phyloP scores from a whole-genome alignment of 306 rosid species.

The Ziziphus jujuba region DNA sequence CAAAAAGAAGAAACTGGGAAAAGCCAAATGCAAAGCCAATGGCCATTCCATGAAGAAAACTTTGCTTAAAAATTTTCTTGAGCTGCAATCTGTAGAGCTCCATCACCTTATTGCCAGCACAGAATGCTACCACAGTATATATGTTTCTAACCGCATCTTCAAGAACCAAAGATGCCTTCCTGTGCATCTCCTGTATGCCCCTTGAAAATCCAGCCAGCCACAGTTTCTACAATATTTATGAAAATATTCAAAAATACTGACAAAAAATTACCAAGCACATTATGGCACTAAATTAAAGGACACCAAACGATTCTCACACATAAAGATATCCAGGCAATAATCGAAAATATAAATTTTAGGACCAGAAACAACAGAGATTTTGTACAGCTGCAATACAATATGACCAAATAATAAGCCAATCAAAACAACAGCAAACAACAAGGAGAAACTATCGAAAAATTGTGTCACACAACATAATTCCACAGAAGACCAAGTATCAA shows the following conservation, averaged over 20 bases:
- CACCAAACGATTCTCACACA: background rate
- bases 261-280: background rate
- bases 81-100: conserved; percentile 95
- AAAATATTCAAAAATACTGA: conserved; percentile 8
- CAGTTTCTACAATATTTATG: conserved; percentile 69
- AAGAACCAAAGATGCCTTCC: conserved; percentile 98
- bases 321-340: background rate
- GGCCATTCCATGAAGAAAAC: conserved; percentile 95
- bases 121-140: conserved; percentile 97
- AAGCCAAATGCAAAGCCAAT: conserved; percentile 96
- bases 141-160: conserved; percentile 99
- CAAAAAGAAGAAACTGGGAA: conserved; percentile 96
- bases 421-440: background rate
- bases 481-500: background rate
- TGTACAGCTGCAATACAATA: background rate
- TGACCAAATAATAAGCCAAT: background rate
- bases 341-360: background rate
- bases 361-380: background rate
- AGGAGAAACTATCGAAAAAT: background rate
- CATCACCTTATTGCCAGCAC: conserved; percentile 99
- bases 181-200: conserved; percentile 99
- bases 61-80: conserved; percentile 82
- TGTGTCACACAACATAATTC: background rate
- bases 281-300: background rate
- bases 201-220: conserved; percentile 99